These are phyloP conservation scores for Luffa acutangula DNA, from an alignment of 306 rosid genomes.

Conservation along the genomic window DNA sequence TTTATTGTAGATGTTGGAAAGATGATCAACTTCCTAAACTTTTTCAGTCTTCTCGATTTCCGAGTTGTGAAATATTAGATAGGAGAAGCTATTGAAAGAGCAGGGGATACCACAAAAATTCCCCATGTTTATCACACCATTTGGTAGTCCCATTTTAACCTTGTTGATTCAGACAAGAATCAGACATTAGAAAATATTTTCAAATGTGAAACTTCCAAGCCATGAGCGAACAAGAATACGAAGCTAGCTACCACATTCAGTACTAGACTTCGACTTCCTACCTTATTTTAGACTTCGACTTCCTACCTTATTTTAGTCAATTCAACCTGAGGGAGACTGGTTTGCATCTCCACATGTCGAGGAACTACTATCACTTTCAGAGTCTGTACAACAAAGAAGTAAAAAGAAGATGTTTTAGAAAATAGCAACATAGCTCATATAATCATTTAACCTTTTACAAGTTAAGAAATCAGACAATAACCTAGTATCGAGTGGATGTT, in stretches of 20 bases:
- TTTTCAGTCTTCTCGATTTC: background rate
- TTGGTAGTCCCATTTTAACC: background rate
- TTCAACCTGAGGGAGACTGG: conserved; percentile 35
- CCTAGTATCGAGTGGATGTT: background rate
- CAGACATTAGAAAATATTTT: background rate
- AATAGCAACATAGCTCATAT: conserved; percentile 7
- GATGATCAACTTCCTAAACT: background rate
- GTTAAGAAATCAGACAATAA: background rate
- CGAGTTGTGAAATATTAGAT: background rate
- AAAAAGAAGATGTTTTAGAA: conserved; percentile 4
- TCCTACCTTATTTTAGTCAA: conserved; percentile 9
- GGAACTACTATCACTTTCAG: conserved; percentile 54
- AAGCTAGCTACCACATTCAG: background rate
- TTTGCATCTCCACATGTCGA: conserved; percentile 58
- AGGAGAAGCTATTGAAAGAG: background rate
- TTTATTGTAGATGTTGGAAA: background rate
- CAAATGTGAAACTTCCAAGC: background rate
- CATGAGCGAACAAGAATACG: background rate
- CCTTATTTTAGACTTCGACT: background rate
- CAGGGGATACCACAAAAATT: background rate
- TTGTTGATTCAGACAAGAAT: background rate
- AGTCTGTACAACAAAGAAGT: conserved; percentile 38
- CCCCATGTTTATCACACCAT: background rate
- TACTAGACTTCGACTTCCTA: background rate
- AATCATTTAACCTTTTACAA: background rate